Conservation (phyloP, 352 stramenopile species). For the Elongisporangium prolatum region DNA sequence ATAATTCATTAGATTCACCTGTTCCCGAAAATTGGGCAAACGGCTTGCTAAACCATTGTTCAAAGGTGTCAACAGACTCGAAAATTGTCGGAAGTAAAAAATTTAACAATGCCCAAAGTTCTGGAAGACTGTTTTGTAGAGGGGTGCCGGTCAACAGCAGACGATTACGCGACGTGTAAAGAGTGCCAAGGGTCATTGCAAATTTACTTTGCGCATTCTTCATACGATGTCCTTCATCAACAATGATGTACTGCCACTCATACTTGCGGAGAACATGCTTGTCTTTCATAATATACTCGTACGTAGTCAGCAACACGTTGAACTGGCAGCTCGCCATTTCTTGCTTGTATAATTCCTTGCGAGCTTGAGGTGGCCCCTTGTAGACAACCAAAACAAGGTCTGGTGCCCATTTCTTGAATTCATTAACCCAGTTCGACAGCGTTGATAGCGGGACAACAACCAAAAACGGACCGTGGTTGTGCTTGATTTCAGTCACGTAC, state of each 20-base stretch:
- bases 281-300: constrained; percentile 94
- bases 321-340: constrained; percentile 87
- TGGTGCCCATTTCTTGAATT: constrained; percentile 93
- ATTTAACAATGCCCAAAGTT: constrained; percentile 91
- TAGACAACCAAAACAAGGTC: constrained; percentile 98
- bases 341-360: constrained; percentile 75
- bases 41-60: constrained; percentile 88
- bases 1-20: constrained; percentile 77
- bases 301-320: constrained; percentile 93
- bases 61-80: constrained; percentile 86
- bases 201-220: constrained; percentile 91
- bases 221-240: constrained; percentile 94
- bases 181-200: constrained; percentile 74
- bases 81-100: constrained; percentile 92
- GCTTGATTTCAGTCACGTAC: constrained; percentile 79
- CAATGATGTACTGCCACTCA: constrained; percentile 91
- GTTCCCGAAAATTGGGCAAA: constrained; percentile 79
- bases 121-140: constrained; percentile 96
- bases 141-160: constrained; percentile 98
- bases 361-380: constrained; percentile 72
- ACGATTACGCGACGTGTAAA: constrained; percentile 84
- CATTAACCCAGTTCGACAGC: constrained; percentile 93
- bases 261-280: constrained; percentile 86
- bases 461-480: constrained; percentile 94
- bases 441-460: constrained; percentile 96